Evolutionary conservation across 305 asterid species (phyloP).

Genomic region (Petunia hybrid): DNA sequence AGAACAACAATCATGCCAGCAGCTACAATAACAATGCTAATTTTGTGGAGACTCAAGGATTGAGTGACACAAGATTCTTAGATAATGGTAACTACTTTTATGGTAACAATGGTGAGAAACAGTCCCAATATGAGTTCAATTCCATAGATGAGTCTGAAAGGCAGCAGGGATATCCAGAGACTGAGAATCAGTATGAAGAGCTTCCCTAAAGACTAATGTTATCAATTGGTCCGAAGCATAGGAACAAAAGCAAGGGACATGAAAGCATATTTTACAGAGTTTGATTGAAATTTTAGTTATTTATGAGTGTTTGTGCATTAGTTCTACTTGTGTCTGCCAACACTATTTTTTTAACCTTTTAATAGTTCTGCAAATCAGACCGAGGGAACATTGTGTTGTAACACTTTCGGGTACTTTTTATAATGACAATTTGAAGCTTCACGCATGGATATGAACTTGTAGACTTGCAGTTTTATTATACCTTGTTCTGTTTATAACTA

Average conservation of each 20-base stretch:
- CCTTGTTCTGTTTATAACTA: background rate
- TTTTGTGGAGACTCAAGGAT: constrained; percentile 8
- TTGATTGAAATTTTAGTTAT: constrained; percentile 26
- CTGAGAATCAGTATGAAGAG: constrained; percentile 43
- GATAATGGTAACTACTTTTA: constrained; percentile 20
- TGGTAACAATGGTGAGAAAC: constrained; percentile 29
- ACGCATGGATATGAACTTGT: background rate
- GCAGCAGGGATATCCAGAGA: constrained; percentile 52
- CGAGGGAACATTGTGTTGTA: constrained; percentile 27
- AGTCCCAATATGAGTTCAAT: too few species aligned
- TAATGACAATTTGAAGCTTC: constrained; percentile 12
- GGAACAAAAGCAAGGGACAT: background rate
- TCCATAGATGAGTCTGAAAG: constrained; percentile 69
- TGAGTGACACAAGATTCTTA: constrained; percentile 4
- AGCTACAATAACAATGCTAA: constrained; percentile 15
- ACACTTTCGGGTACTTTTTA: background rate
- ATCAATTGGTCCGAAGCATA: background rate
- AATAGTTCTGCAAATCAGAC: constrained; percentile 9
- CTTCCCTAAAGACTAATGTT: constrained; percentile 52
- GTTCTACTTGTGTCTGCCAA: constrained; percentile 27
- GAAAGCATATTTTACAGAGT: background rate
- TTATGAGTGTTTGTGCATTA: constrained; percentile 16
- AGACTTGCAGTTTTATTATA: background rate
- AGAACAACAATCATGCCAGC: background rate
- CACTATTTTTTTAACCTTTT: background rate